These are phyloP conservation scores for Juglanconis sp. DNA, from an alignment of 2,329 filamentous ascomycete genomes.

Conservation along the genomic window DNA sequence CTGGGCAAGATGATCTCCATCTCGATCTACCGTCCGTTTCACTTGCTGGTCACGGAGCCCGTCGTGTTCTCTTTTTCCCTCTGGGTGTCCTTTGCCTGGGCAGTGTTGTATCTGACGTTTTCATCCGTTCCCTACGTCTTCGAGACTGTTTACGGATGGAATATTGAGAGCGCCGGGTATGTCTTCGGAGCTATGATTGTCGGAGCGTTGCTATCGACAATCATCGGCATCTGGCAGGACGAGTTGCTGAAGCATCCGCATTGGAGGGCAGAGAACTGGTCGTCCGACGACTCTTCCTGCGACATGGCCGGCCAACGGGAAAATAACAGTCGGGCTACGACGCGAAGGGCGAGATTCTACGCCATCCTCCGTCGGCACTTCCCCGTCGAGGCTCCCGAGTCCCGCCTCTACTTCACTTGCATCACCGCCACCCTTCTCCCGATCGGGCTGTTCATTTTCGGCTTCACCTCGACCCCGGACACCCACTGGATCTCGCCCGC, in stretches of 20 bases:
- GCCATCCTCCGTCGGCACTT: constrained; percentile 43
- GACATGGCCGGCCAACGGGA: constrained; percentile 20
- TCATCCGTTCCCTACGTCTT: constrained; percentile 79
- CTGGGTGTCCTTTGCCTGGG: constrained; percentile 90
- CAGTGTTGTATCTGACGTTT: constrained; percentile 81
- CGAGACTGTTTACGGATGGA: constrained; percentile 63
- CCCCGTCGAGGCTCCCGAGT: constrained; percentile 63
- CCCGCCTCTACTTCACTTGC: constrained; percentile 79
- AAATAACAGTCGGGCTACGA: constrained; percentile 15
- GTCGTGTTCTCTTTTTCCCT: constrained; percentile 84
- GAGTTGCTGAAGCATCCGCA: constrained; percentile 50
- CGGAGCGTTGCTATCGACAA: constrained; percentile 63
- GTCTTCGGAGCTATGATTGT: constrained; percentile 72
- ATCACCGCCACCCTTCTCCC: constrained; percentile 73
- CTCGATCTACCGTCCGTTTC: constrained; percentile 75
- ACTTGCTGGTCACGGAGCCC: constrained; percentile 70
- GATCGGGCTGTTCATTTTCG: constrained; percentile 76
- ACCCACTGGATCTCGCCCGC: constrained; percentile 72
- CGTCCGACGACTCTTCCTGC: not conserved
- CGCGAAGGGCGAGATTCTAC: constrained; percentile 38
- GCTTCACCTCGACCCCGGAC: constrained; percentile 61
- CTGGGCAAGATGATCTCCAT: constrained; percentile 67
- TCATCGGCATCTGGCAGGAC: constrained; percentile 71
- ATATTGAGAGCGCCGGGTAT: constrained; percentile 62
- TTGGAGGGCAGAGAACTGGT: constrained; percentile 33